phyloP scores from a whole-genome alignment of 306 rosid genomes.

The Prinsepia uniflora region DNA sequence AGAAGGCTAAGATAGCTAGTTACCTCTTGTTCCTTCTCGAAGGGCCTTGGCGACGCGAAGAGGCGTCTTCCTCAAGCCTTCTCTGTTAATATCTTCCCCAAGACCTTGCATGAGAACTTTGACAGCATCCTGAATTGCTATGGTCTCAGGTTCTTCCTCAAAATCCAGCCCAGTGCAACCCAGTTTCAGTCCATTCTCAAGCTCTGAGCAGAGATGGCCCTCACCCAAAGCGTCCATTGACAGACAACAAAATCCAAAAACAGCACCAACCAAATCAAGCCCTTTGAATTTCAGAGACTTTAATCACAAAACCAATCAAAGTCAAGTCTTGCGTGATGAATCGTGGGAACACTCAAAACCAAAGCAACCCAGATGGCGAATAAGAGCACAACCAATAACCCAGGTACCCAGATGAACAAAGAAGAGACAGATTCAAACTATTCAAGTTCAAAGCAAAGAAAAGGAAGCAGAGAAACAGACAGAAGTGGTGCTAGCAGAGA shows the following conservation, averaged over 20 bases:
- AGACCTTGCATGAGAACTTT: constrained; percentile 77
- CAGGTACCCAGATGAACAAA: constrained; percentile 1
- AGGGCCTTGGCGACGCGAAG: constrained; percentile 93
- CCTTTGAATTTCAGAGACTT: background rate
- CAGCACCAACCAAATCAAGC: constrained; percentile 8
- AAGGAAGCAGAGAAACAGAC: background rate
- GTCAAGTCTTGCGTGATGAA: background rate
- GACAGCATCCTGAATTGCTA: constrained; percentile 65
- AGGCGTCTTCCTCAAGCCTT: constrained; percentile 84
- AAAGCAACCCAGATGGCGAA: constrained; percentile 4
- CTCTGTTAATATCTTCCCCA: constrained; percentile 79
- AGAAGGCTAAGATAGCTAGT: background rate
- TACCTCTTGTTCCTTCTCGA: constrained; percentile 89
- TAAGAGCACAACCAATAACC: background rate
- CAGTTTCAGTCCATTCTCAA: constrained; percentile 52
- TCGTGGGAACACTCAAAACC: background rate
- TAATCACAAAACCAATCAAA: background rate
- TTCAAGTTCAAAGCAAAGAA: background rate
- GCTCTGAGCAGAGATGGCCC: constrained; percentile 53
- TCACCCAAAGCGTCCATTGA: constrained; percentile 82
- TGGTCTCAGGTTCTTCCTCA: constrained; percentile 46
- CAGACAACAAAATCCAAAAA: constrained; percentile 21
- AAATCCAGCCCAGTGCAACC: constrained; percentile 34
- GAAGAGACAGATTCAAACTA: background rate
- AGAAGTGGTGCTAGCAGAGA: background rate